Percentiles rank a stretch among this genome's conserved stretches.
These are phyloP conservation scores for Globisporangium emineosum DNA, from an alignment of 352 stramenopile species.

Conservation along the genomic window DNA sequence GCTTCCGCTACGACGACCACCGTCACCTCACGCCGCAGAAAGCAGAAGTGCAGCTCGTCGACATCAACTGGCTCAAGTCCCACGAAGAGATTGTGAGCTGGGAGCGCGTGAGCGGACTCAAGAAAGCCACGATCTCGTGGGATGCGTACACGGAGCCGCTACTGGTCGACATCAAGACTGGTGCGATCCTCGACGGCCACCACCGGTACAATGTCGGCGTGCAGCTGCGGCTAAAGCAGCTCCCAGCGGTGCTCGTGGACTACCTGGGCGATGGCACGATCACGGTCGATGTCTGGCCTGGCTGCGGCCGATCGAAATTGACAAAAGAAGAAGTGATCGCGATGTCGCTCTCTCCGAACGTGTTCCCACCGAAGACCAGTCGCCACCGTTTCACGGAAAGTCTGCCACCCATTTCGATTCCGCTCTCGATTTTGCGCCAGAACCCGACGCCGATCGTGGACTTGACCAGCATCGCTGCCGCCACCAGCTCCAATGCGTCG, in stretches of 20 bases:
- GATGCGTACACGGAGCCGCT: slow-evolving; percentile 80
- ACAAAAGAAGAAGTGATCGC: slow-evolving; percentile 82
- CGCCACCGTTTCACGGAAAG: slow-evolving; percentile 80
- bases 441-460: slow-evolving; percentile 51
- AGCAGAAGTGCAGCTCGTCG: slow-evolving; percentile 76
- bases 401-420: slow-evolving; percentile 79
- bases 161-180: slow-evolving; percentile 75
- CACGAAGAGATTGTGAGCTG: slow-evolving; percentile 83
- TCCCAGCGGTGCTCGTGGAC: slow-evolving; percentile 77
- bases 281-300: slow-evolving; percentile 76
- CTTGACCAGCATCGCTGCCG: slow-evolving; percentile 14
- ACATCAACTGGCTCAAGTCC: slow-evolving; percentile 80
- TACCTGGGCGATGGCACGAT: slow-evolving; percentile 75
- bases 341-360: slow-evolving; percentile 76
- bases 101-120: slow-evolving; percentile 73
- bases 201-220: slow-evolving; percentile 80
- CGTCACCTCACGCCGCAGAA: slow-evolving; percentile 69
- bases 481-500: not conserved
- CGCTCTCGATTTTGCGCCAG: slow-evolving; percentile 64
- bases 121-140: slow-evolving; percentile 76
- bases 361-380: slow-evolving; percentile 85
- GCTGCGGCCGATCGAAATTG: slow-evolving; percentile 56
- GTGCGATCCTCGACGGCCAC: slow-evolving; percentile 81
- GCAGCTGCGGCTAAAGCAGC: slow-evolving; percentile 64
- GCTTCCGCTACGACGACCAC: slow-evolving; percentile 71